Evolutionary conservation across 768 basidiomycete genomes (phyloP).

Genomic region (Cyclocybe aegerita): DNA sequence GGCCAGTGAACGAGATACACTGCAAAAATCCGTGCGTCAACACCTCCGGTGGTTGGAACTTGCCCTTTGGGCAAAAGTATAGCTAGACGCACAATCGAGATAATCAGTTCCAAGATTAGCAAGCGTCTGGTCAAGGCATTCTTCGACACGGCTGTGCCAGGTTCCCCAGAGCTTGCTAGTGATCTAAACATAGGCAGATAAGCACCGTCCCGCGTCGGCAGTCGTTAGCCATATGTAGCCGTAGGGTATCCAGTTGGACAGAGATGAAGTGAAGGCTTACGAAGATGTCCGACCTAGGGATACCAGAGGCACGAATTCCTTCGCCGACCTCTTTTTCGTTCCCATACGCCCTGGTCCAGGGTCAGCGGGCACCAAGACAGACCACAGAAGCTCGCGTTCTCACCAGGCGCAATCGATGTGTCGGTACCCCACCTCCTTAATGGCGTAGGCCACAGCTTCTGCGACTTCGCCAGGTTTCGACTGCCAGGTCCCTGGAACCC

Average conservation of each 20-base stretch:
- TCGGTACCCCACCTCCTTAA: constrained; percentile 73
- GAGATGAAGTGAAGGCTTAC: constrained; percentile 25
- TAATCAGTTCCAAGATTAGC: constrained; percentile 82
- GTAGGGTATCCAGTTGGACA: not conserved
- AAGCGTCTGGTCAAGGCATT: constrained; percentile 73
- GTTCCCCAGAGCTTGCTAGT: constrained; percentile 74
- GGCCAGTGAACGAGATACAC: constrained; percentile 84
- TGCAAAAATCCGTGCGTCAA: constrained; percentile 16
- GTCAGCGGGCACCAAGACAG: constrained; percentile 13
- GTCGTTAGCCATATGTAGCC: not conserved
- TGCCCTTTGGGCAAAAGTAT: constrained; percentile 5
- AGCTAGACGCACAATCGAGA: constrained; percentile 62
- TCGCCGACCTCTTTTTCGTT: constrained; percentile 85
- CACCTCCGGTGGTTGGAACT: constrained; percentile 8
- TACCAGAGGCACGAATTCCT: constrained; percentile 74
- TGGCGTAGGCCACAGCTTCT: constrained; percentile 68
- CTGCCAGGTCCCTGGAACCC: constrained; percentile 72
- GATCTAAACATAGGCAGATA: constrained; percentile 39
- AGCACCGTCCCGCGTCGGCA: not conserved
- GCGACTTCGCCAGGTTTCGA: constrained; percentile 71
- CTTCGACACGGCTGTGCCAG: constrained; percentile 70
- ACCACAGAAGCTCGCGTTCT: constrained; percentile 10
- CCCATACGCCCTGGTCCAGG: constrained; percentile 51
- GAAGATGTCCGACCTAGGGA: constrained; percentile 67
- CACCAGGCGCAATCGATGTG: constrained; percentile 71